Evolutionary conservation across 805 yeast genomes (phyloP).

Genomic region (Lachancea cidri): DNA sequence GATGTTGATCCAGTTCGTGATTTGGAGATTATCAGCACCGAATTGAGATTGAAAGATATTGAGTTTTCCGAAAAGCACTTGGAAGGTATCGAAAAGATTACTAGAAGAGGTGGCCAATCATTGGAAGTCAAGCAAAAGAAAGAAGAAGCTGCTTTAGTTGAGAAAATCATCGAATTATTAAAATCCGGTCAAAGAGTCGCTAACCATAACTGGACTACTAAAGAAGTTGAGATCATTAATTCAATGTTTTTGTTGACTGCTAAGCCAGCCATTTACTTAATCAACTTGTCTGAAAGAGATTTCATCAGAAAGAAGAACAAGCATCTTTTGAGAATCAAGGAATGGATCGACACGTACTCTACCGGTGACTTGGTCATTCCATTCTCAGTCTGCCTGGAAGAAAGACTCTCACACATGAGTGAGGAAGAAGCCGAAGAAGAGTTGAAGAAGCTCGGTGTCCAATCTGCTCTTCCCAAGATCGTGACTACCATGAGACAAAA

Average conservation of each 20-base stretch:
- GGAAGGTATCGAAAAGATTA: constrained; percentile 72
- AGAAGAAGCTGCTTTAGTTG: constrained; percentile 74
- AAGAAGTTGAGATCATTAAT: constrained; percentile 90
- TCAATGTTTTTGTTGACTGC: constrained; percentile 84
- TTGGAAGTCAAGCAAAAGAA: constrained; percentile 85
- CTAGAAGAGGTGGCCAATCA: constrained; percentile 83
- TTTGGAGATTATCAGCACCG: constrained; percentile 84
- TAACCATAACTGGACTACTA: constrained; percentile 79
- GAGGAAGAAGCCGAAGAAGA: constrained; percentile 78
- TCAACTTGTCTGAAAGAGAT: constrained; percentile 86
- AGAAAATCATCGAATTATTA: constrained; percentile 66
- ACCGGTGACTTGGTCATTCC: constrained; percentile 92
- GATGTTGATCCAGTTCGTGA: constrained; percentile 95
- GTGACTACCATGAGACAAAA: constrained; percentile 82
- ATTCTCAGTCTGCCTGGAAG: constrained; percentile 88
- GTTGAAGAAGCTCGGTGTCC: constrained; percentile 66
- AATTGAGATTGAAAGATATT: constrained; percentile 92
- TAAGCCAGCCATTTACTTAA: constrained; percentile 88
- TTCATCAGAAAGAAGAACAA: constrained; percentile 85
- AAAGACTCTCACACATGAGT: constrained; percentile 79
- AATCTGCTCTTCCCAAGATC: constrained; percentile 80
- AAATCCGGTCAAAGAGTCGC: constrained; percentile 86
- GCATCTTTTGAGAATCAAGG: constrained; percentile 72
- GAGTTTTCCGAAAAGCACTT: constrained; percentile 85
- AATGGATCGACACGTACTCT: constrained; percentile 85